These are phyloP conservation scores for Polychytrium aggregatum DNA, from an alignment of 192 early-diverging fungal genomes.

Conservation along the genomic window DNA sequence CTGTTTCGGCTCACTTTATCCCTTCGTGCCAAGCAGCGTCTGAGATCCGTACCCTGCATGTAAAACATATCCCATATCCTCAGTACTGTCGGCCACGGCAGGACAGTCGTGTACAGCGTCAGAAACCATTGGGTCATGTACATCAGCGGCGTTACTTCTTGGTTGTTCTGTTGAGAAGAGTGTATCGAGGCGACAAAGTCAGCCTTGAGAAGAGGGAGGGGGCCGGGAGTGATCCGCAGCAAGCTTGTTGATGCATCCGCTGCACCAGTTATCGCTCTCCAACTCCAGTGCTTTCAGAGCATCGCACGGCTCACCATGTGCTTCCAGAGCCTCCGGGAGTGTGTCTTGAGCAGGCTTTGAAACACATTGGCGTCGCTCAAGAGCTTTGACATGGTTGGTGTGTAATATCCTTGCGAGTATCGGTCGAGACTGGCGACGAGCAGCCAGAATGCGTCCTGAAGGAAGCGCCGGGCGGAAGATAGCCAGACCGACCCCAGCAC, in stretches of 20 bases:
- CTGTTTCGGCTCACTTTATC: too few species aligned
- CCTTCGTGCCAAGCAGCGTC: too few species aligned
- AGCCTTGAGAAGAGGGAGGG: too few species aligned
- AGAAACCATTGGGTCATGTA: conserved; percentile 93
- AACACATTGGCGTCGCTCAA: conserved; percentile 75
- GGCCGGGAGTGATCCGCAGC: too few species aligned
- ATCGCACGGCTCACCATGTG: conserved; percentile 60
- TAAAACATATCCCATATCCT: conserved; percentile 90
- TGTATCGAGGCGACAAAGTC: too few species aligned
- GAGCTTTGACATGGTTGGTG: conserved; percentile 57
- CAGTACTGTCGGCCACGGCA: conserved; percentile 81
- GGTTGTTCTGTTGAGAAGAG: conserved; percentile 34
- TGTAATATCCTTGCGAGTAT: conserved; percentile 72
- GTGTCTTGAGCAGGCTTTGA: conserved; percentile 59
- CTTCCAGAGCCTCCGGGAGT: conserved; percentile 50
- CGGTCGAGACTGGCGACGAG: conserved; percentile 63
- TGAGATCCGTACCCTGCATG: conserved; percentile 53
- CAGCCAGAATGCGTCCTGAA: conserved; percentile 79
- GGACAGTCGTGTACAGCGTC: conserved; percentile 73
- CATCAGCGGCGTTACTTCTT: conserved; percentile 76
- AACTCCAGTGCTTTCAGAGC: too few species aligned
- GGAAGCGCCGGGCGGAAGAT: too few species aligned
- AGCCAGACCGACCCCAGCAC: too few species aligned
- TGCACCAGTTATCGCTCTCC: too few species aligned
- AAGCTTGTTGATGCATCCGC: too few species aligned